phyloP scores from a whole-genome alignment of 371 early-diverging fungal species.

The Mucor plumbeus region DNA sequence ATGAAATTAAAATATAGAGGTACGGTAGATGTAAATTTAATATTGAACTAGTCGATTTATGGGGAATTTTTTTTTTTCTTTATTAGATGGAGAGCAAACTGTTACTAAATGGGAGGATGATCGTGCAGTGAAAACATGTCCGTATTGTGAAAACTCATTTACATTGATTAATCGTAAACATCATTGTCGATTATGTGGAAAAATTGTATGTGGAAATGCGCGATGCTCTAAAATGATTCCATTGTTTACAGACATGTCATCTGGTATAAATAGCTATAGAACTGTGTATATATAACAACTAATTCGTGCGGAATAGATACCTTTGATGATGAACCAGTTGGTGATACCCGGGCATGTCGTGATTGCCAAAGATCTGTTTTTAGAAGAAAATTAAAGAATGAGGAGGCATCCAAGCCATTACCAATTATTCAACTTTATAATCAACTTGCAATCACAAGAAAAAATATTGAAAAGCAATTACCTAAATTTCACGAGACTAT shows the following conservation, averaged over 20 bases:
- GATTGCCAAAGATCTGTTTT: constrained; percentile 63
- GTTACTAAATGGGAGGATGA: constrained; percentile 75
- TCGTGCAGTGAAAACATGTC: constrained; percentile 53
- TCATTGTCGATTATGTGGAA: constrained; percentile 83
- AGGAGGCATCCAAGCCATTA: constrained; percentile 49
- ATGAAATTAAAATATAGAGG: constrained; percentile 57
- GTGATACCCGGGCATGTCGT: constrained; percentile 67
- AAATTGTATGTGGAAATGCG: constrained; percentile 68
- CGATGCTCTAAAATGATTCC: constrained; percentile 66
- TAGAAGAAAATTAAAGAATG: constrained; percentile 53
- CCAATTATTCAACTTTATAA: constrained; percentile 56
- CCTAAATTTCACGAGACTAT: constrained; percentile 68
- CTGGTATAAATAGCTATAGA: constrained; percentile 41
- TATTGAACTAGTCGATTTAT: not conserved
- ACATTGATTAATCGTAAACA: constrained; percentile 70
- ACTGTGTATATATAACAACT: not conserved
- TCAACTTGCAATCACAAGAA: constrained; percentile 42
- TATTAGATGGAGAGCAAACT: constrained; percentile 62
- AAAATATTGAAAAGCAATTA: constrained; percentile 59
- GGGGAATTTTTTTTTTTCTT: not conserved
- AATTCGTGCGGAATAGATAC: constrained; percentile 24
- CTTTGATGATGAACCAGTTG: constrained; percentile 59
- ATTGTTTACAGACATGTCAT: constrained; percentile 58
- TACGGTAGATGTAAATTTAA: constrained; percentile 5
- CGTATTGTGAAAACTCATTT: constrained; percentile 53